Base-by-base conservation (phyloP, 2,329 filamentous ascomycete genomes). In the Colletotrichum horii region DNA sequence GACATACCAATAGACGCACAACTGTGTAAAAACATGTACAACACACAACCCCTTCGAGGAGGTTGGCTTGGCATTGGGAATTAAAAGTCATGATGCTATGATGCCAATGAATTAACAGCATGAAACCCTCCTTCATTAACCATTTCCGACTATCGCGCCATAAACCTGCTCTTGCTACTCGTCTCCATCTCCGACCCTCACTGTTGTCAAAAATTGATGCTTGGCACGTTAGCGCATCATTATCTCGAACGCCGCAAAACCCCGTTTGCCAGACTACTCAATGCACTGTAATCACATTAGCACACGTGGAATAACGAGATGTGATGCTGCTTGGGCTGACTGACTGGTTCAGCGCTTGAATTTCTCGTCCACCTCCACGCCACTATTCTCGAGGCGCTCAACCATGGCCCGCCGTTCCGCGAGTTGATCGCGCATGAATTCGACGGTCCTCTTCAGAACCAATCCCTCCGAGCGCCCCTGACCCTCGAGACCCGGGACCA, bases 401-500 rank as follows among this genome's bases (percentile, higher is more conserved):
- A 94, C 87, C 72, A 95, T 83, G 28, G 87, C 84, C 70, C 90
- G 87, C 22, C 93, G 88, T 81, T 91, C 89, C 64, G 88, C 85
- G 11, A 95, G 83, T 81, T 93, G 88, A 76, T 91, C 85, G 56
- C 88, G 88, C 81, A 94, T 93, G 77, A 89, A 93, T 16, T 93
- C 91, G 34, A 94, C 91, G 0, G 93, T 94, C 78, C 90, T 90
- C 77, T 93, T 91, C 26, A 98, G 88, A n/a, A 98, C 95, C 22
- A 95, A 88, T 32, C 94, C 95, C 83, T 98, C 96, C 78, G 95
- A 97, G 61, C 95, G 92, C 2, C 94, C 96, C 81, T 96, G 94
- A 1, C 96, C 96, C 80, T 95, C 91, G 69, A 97, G 89, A 1
- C 94, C 95, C 0, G 96, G 96, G 1, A 98, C 95, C 36, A 97